Conservation (phyloP, 2,329 filamentous ascomycete species). For the Sarocladium brachiariae region DNA sequence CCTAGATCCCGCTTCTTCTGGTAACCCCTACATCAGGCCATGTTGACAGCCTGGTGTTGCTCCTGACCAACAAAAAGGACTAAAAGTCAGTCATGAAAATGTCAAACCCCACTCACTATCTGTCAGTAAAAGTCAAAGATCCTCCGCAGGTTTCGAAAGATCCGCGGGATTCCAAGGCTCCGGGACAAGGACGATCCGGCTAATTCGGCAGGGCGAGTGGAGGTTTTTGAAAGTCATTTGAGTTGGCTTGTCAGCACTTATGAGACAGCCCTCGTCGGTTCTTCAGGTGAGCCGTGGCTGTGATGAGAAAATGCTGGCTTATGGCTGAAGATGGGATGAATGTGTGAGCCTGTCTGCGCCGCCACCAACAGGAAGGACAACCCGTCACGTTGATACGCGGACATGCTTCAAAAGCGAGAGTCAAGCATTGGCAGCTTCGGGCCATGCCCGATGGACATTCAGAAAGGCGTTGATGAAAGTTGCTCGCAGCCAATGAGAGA, state of each 20-base stretch:
- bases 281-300: constrained; percentile 3
- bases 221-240: neutral
- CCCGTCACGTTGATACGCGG: no score
- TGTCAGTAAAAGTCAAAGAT: no score
- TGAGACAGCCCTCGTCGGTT: neutral
- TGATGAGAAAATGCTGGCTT: neutral
- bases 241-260: neutral
- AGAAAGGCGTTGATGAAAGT: neutral
- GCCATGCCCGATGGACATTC: neutral
- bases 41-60: no score
- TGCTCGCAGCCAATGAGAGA: neutral
- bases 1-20: no score
- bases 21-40: no score
- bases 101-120: no score
- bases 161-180: neutral
- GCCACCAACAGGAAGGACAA: no score
- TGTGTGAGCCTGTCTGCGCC: neutral
- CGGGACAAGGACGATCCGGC: constrained; percentile 1
- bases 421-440: no score
- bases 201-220: neutral
- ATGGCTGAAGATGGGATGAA: neutral
- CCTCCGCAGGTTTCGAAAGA: no score
- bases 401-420: no score
- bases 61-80: no score
- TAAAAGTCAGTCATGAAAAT: no score